Evolutionary conservation across 1,139 yeast genomes (phyloP), one percentile per base, ranked within the genome.

Genomic region (Zygosaccharomyces sapae): DNA sequence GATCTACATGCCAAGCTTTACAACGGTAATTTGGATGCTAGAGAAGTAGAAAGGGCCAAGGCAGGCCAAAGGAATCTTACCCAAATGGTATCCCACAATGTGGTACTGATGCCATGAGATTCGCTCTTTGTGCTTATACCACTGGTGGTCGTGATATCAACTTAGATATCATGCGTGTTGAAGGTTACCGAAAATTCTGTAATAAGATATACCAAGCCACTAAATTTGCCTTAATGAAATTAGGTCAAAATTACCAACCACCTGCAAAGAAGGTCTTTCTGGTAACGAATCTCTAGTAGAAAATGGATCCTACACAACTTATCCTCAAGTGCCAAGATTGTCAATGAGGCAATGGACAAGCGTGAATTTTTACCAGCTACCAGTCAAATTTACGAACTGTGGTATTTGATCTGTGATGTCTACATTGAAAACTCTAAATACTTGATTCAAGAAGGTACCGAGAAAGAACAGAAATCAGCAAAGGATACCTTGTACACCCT

Each of bases 131-230:
- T 80, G 97, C 97, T 47, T 92, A 92, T 75, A 85, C 96, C 44
- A 90, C 98, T 48, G 98, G 98, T 73, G 97, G 97, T 62, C 84
- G 97, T 73, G 98, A 92, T 66, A 92, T 92, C 70, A 92, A 92
- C 73, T 79, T 92, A 69, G 97, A 92, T 68, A 89, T 92, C 62
- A 76, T 88, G 69, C 86, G 98, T 74, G 96, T 92, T 58, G 98
- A 94, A 69, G 98, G 98, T 64, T 92, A 92, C 83, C 81, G 98
- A 74, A 92, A 92, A 78, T 92, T 92, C 86, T 90, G 98, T 78
- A 92, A 92, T 81, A 92, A 92, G 81, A 92, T 92, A 62, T 92
- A 88, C 77, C 98, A 92, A 74, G 98, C 98, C 49, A 90, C 98
- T 55, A 92, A 92, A 74, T 92, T 92, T 66, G 98, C 89, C 35